Evolutionary conservation across 2,329 filamentous ascomycete species (phyloP), one percentile per base, ranked within the genome.

Genomic region (Ophiocordyceps camponoti-leonardi): DNA sequence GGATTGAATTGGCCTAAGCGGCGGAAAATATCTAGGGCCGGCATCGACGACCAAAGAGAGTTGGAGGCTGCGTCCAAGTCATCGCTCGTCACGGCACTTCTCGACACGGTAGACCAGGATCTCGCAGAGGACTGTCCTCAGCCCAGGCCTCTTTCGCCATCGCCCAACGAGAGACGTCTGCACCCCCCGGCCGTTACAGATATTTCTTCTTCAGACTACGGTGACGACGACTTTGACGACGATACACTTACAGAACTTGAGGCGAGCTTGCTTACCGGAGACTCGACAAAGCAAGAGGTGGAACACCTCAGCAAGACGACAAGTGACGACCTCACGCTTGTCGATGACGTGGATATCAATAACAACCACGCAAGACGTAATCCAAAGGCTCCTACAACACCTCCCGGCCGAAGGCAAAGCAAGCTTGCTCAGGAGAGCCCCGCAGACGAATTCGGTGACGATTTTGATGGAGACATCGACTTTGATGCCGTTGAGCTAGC

Each of bases 401-500:
- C 35, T 19, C n/a, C 35, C 10, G 35, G 35, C 5, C 35, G 35
- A 10, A 6, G 14, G 18, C 35, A 19, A 12, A 47, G 47, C 28
- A 47, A 48, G 12, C 45, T 45, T 13, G 47, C 42, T 8, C 49
- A 54, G 41, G 44, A 42, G 19, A 49, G 47, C 45, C 46, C 50
- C 42, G 52, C 56, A 44, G 57, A 63, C 46, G 61, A 65, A 23
- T 58, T 66, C 53, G 58, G 59, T 20, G 61, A 62, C 31, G 59
- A 58, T 44, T 78, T 73, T 52, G 81, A 76, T 47, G 84, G 86
- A 63, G 86, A 77, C 53, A 71, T 79, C 61, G 86, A 94, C 61
- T 83, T 86, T 56, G 85, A 90, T 54, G 79, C 81, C 49, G 79
- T 79, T 51, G 81, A 87, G 62, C 64, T 80, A 52, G 77, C 76